Conservation (phyloP, 2,329 filamentous ascomycete species). For the Phaeosphaeria sp. region DNA sequence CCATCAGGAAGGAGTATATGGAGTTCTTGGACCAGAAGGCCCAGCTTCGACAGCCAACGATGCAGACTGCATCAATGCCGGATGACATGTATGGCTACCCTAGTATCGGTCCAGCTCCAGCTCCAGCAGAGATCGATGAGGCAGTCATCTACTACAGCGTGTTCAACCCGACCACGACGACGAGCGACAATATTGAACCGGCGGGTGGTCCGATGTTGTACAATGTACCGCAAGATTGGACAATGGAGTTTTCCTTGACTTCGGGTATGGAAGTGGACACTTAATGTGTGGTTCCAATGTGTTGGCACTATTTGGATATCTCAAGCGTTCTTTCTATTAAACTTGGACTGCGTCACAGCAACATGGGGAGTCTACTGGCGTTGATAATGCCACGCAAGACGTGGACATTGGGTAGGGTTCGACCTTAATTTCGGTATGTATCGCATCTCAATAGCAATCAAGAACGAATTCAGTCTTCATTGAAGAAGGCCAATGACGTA, state of each 20-base stretch:
- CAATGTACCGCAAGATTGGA: constrained; percentile 40
- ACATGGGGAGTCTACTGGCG: background rate
- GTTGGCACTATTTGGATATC: background rate
- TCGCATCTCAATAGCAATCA: background rate
- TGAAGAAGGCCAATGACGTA: background rate
- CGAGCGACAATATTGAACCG: constrained; percentile 27
- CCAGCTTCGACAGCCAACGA: constrained; percentile 20
- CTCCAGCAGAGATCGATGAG: constrained; percentile 30
- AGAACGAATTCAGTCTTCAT: background rate
- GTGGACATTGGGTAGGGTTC: background rate
- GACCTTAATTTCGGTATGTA: background rate
- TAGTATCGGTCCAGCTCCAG: constrained; percentile 4
- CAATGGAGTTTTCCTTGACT: constrained; percentile 39
- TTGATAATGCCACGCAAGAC: background rate
- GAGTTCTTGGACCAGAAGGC: constrained; percentile 41
- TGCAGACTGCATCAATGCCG: constrained; percentile 10
- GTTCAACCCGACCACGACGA: constrained; percentile 37
- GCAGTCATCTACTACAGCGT: constrained; percentile 36
- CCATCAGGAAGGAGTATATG: constrained; percentile 42
- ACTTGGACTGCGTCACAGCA: background rate
- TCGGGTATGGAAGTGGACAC: constrained; percentile 24
- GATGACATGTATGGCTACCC: constrained; percentile 21
- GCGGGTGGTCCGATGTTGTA: constrained; percentile 24
- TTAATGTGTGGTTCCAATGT: background rate
- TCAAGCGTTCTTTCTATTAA: background rate